These are phyloP conservation scores for Diplogelasinospora grovesii DNA, from an alignment of 495 filamentous ascomycete genomes.

Conservation along the genomic window DNA sequence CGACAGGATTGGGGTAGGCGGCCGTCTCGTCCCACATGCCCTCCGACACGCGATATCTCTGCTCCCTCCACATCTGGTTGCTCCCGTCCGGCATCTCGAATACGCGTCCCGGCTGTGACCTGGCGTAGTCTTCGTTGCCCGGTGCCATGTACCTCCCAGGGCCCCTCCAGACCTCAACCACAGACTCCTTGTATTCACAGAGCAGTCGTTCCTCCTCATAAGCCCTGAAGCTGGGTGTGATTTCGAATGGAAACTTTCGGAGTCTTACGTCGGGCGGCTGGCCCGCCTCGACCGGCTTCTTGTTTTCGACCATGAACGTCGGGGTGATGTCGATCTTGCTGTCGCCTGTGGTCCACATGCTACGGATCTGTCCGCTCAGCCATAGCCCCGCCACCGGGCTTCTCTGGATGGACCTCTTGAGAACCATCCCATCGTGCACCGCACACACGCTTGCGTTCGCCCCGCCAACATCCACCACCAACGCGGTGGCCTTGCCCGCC, in stretches of 20 bases:
- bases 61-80: conserved; percentile 86
- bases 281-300: conserved; percentile 82
- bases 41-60: conserved; percentile 78
- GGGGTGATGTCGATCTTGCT: conserved; percentile 77
- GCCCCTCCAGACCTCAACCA: conserved; percentile 89
- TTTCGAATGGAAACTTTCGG: conserved; percentile 57
- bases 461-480: conserved; percentile 89
- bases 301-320: conserved; percentile 78
- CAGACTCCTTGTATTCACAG: conserved; percentile 94
- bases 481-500: conserved; percentile 81
- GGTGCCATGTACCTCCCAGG: conserved; percentile 58
- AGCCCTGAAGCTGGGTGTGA: conserved; percentile 64
- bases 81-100: conserved; percentile 93
- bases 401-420: conserved; percentile 79
- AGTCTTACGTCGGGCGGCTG: conserved; percentile 54
- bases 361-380: conserved; percentile 78
- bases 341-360: conserved; percentile 65
- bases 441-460: conserved; percentile 86
- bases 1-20: conserved; percentile 35
- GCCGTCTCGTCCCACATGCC: conserved; percentile 81
- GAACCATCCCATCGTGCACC: conserved; percentile 87
- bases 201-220: conserved; percentile 90
- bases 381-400: conserved; percentile 83
- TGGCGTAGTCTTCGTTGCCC: conserved; percentile 60
- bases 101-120: conserved; percentile 61